Percentiles rank a stretch among this genome's conserved stretches.
These are phyloP conservation scores for Escovopsis weberi DNA, from an alignment of 2,329 filamentous ascomycete species.

Conservation along the genomic window DNA sequence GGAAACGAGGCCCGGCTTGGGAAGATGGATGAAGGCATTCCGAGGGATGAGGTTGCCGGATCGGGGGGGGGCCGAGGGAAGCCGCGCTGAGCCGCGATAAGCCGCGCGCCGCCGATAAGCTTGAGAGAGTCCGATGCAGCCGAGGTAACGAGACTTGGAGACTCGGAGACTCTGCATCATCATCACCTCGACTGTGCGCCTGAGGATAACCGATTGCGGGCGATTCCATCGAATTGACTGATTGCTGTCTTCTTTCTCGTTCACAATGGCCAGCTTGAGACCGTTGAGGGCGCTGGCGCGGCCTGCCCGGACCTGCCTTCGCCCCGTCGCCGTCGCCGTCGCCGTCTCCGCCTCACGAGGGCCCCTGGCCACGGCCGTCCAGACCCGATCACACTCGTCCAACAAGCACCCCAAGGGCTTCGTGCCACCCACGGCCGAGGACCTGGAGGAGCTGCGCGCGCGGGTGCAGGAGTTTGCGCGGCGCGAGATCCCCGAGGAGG, in stretches of 20 bases:
- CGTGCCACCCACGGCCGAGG: conserved; percentile 51
- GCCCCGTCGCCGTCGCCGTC: conserved; percentile 21
- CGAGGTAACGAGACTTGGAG: neutral
- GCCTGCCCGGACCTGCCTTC: conserved; percentile 12
- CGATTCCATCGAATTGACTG: no score
- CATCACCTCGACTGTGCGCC: neutral
- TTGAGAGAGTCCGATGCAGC: conserved; percentile 1
- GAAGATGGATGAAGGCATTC: neutral
- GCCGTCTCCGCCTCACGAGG: neutral
- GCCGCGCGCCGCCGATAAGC: conserved; percentile 3
- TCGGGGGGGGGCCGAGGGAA: conserved; percentile 21
- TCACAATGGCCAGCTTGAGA: conserved; percentile 26
- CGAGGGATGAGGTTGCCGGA: no score
- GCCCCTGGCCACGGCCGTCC: conserved; percentile 11
- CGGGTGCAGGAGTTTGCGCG: conserved; percentile 79
- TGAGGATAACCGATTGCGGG: no score
- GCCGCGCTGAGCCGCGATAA: conserved; percentile 26
- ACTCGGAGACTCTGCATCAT: neutral
- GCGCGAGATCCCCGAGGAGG: conserved; percentile 70
- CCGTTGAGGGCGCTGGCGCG: conserved; percentile 22
- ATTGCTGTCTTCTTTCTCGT: neutral
- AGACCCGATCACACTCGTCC: conserved; percentile 35
- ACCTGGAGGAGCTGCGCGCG: conserved; percentile 69
- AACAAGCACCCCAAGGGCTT: conserved; percentile 47
- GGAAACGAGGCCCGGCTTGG: neutral